Evolutionary conservation across 2,329 filamentous ascomycete species (phyloP).

Genomic region (Diaporthe helianthi): DNA sequence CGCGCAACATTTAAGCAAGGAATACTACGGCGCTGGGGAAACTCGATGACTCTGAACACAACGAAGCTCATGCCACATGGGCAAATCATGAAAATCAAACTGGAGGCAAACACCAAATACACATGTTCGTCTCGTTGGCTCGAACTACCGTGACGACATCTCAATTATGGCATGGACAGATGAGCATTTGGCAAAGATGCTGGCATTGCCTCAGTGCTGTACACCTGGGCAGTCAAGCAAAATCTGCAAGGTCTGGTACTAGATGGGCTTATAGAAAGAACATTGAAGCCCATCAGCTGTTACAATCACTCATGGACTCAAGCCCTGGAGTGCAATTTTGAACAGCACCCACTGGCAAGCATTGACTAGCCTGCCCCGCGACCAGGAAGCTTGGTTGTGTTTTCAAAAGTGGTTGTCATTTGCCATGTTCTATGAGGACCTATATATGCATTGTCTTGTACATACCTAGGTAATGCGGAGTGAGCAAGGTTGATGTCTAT

Average conservation of each 20-base stretch:
- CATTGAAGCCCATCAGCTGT: no score
- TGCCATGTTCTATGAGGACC: conserved; percentile 9
- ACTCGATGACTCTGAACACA: neutral
- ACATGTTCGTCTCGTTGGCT: neutral
- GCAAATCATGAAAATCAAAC: neutral
- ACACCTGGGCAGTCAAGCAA: no score
- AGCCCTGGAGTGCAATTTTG: no score
- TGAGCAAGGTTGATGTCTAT: neutral
- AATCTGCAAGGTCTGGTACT: neutral
- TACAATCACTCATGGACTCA: neutral
- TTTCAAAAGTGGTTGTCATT: neutral
- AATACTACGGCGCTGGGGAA: neutral
- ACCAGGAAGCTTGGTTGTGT: rapidly evolving
- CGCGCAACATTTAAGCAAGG: neutral
- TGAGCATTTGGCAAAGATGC: no score
- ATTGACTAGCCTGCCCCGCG: neutral
- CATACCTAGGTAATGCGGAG: neutral
- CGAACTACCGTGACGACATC: neutral
- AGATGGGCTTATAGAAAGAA: neutral
- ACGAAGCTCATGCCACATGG: neutral
- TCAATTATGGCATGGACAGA: no score
- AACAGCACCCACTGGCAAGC: no score
- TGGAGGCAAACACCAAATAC: no score
- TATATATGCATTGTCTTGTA: neutral
- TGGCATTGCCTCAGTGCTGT: no score